These are phyloP conservation scores for Chloris gayana DNA, from an alignment of 176 grass and related monocot species.

Conservation along the genomic window DNA sequence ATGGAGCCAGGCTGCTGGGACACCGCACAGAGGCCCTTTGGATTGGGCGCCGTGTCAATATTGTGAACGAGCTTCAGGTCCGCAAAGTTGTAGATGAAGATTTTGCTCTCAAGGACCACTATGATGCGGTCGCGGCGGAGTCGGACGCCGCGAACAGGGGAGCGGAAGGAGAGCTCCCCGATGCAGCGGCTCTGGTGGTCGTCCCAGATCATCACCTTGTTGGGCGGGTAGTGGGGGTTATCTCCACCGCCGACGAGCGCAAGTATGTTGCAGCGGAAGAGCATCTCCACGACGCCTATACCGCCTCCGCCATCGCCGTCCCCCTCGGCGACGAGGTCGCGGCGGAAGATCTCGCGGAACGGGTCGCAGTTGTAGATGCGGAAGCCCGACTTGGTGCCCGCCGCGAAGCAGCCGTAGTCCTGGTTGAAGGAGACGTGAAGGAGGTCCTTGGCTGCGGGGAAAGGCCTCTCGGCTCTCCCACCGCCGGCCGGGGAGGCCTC, in stretches of 20 bases:
- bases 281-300: constrained; percentile 81
- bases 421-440: constrained; percentile 97
- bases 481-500: neutral
- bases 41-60: constrained; percentile 93
- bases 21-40: constrained; percentile 74
- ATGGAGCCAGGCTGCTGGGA: constrained; percentile 94
- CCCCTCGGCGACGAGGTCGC: constrained; percentile 60
- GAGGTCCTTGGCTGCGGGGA: constrained; percentile 47
- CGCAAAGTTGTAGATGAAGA: constrained; percentile 93
- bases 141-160: constrained; percentile 69
- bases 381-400: constrained; percentile 83
- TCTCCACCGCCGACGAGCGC: constrained; percentile 75
- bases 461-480: neutral
- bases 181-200: constrained; percentile 94
- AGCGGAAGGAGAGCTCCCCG: constrained; percentile 92
- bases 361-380: constrained; percentile 99
- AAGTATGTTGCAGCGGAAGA: constrained; percentile 89
- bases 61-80: constrained; percentile 96
- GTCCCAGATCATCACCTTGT: constrained; percentile 96
- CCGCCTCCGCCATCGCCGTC: constrained; percentile 43
- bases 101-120: constrained; percentile 84
- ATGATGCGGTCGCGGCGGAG: constrained; percentile 90
- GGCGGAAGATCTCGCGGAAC: constrained; percentile 94
- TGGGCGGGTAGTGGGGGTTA: constrained; percentile 65
- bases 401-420: constrained; percentile 97